phyloP scores from a whole-genome alignment of 148 eudicot species.

The Amaranthus palmeri region DNA sequence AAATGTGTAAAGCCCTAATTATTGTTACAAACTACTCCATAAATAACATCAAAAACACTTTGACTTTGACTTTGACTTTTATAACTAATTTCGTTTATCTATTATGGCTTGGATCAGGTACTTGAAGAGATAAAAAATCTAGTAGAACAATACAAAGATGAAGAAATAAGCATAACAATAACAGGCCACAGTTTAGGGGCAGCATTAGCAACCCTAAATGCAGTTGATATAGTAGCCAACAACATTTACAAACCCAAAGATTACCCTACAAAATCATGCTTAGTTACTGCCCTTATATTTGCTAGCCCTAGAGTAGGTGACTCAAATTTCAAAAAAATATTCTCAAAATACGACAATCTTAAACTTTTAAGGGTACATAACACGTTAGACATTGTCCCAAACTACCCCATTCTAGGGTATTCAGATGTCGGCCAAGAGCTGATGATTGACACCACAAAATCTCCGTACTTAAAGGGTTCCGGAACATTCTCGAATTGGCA shows the following conservation, averaged over 20 bases:
- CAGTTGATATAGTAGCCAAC: slow-evolving; percentile 42
- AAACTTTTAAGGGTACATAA: slow-evolving; percentile 45
- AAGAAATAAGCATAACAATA: slow-evolving; percentile 56
- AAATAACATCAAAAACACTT: too few relatives aligned
- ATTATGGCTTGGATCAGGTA: slow-evolving; percentile 24
- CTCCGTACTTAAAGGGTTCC: slow-evolving; percentile 47
- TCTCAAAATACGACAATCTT: slow-evolving; percentile 26
- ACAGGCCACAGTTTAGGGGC: slow-evolving; percentile 69
- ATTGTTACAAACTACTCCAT: too few relatives aligned
- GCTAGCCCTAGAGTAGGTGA: slow-evolving; percentile 75
- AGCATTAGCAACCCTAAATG: slow-evolving; percentile 51
- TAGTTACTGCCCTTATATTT: slow-evolving; percentile 29
- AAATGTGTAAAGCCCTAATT: too few relatives aligned
- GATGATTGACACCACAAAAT: slow-evolving; percentile 46
- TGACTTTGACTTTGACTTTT: too few relatives aligned
- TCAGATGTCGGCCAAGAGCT: slow-evolving; percentile 58
- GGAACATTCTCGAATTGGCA: slow-evolving; percentile 56
- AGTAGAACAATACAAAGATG: slow-evolving; percentile 46
- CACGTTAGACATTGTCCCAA: slow-evolving; percentile 51
- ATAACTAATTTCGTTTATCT: not conserved
- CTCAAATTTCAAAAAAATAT: slow-evolving; percentile 35
- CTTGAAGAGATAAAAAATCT: slow-evolving; percentile 34
- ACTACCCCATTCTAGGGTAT: slow-evolving; percentile 53
- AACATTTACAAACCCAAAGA: slow-evolving; percentile 17
- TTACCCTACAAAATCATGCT: slow-evolving; percentile 9